A percentile compares a stretch with the other conserved stretches of the same genome.
Conservation (phyloP, 306 rosid genomes). For the Nissolia schottii region DNA sequence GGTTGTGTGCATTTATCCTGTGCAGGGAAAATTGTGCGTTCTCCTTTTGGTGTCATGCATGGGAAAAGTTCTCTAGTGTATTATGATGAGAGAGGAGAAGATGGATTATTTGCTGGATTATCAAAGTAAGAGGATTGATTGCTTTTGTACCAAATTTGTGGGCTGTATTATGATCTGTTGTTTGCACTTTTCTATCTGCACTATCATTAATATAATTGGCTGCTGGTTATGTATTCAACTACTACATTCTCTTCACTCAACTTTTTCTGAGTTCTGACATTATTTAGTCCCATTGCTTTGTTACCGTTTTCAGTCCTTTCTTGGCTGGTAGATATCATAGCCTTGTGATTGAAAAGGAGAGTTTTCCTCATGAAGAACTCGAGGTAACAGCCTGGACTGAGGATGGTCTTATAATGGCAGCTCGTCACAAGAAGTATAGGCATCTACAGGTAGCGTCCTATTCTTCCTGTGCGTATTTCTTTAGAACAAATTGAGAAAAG, state of each 20-base stretch:
- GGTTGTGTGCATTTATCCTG: not conserved
- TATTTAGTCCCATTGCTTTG: not conserved
- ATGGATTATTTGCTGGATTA: conserved; percentile 73
- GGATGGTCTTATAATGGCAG: conserved; percentile 96
- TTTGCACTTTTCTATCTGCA: not conserved
- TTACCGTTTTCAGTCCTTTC: conserved; percentile 63
- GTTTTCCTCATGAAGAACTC: conserved; percentile 78
- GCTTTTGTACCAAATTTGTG: not conserved
- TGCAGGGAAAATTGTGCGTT: conserved; percentile 82
- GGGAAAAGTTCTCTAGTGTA: conserved; percentile 82
- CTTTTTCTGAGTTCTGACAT: not conserved
- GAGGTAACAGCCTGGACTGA: conserved; percentile 91
- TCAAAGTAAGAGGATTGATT: conserved; percentile 57
- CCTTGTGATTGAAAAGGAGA: conserved; percentile 85
- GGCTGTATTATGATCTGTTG: conserved; percentile 1
- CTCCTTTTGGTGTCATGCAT: conserved; percentile 85
- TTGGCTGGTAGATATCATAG: conserved; percentile 94
- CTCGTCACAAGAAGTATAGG: conserved; percentile 78
- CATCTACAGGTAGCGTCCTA: conserved; percentile 78
- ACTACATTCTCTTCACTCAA: not conserved
- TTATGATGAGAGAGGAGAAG: conserved; percentile 81
- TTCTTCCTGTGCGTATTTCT: too few relatives aligned
- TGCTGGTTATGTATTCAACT: not conserved
- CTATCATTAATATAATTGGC: not conserved
- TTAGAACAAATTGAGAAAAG: not conserved